phyloP scores from a whole-genome alignment of 2,329 filamentous ascomycete species.

The Colletotrichum horii region DNA sequence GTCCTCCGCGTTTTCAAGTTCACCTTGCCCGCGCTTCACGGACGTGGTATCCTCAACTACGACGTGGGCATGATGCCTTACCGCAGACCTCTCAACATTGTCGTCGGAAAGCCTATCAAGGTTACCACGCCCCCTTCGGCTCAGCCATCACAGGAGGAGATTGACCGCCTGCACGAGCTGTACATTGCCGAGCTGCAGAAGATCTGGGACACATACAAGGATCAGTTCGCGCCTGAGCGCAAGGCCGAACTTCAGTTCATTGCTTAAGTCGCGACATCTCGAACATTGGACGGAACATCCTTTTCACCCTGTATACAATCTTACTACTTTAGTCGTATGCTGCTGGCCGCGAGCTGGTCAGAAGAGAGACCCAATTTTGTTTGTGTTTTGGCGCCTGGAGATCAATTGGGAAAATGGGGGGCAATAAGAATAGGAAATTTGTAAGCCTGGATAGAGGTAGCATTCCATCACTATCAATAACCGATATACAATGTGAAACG shows the following conservation, averaged over 20 bases:
- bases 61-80: conserved; percentile 97
- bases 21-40: conserved; percentile 89
- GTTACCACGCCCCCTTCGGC: conserved; percentile 64
- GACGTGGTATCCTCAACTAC: conserved; percentile 94
- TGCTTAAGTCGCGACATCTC: conserved; percentile 41
- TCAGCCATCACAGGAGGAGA: conserved; percentile 74
- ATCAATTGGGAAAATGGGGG: neutral
- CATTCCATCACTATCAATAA: neutral
- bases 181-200: conserved; percentile 79
- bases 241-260: conserved; percentile 72
- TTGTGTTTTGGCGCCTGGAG: neutral
- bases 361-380: neutral
- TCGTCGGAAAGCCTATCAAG: conserved; percentile 82
- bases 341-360: neutral
- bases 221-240: conserved; percentile 70
- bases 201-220: conserved; percentile 80
- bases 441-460: neutral
- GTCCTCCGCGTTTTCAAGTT: conserved; percentile 89
- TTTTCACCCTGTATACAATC: neutral
- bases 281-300: neutral
- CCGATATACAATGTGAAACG: neutral
- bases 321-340: neutral
- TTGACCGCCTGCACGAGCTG: conserved; percentile 78
- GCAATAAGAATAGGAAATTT: neutral
- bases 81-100: conserved; percentile 83